These are phyloP conservation scores for Lactarius deliciosus DNA, from an alignment of 768 basidiomycete species.

Conservation along the genomic window DNA sequence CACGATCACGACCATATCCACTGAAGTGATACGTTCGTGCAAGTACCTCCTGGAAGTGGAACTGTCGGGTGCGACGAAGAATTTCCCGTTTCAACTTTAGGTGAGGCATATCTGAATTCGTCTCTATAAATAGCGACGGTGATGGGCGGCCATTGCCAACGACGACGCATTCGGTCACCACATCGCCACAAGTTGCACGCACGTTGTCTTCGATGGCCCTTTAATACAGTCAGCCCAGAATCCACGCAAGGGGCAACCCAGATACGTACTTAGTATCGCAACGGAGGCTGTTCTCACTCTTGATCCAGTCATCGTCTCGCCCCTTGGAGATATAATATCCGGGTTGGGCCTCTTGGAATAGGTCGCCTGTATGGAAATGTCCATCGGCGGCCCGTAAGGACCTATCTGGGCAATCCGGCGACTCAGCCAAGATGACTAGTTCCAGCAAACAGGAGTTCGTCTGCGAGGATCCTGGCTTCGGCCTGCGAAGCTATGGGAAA, in stretches of 20 bases:
- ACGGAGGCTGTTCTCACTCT: conserved; percentile 72
- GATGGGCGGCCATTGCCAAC: conserved; percentile 76
- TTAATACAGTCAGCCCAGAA: background rate
- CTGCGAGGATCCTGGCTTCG: conserved; percentile 33
- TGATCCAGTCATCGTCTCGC: conserved; percentile 84
- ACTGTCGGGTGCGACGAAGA: conserved; percentile 67
- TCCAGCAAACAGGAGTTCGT: conserved; percentile 61
- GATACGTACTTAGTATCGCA: conserved; percentile 66
- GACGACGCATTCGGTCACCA: conserved; percentile 73
- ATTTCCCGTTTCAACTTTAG: conserved; percentile 67
- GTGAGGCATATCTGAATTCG: conserved; percentile 47
- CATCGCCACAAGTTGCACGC: conserved; percentile 57
- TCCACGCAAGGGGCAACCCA: background rate
- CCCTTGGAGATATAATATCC: conserved; percentile 67
- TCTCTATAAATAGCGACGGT: conserved; percentile 74
- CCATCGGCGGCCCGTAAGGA: conserved; percentile 62
- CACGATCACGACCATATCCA: conserved; percentile 68
- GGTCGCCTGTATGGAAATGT: conserved; percentile 76
- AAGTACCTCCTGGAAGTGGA: conserved; percentile 74
- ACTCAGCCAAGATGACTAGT: conserved; percentile 65
- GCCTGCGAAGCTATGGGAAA: conserved; percentile 49
- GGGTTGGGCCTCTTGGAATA: conserved; percentile 64
- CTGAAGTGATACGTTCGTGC: conserved; percentile 70
- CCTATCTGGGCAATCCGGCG: conserved; percentile 64
- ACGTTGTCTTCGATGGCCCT: conserved; percentile 79